Evolutionary conservation across 352 stramenopile genomes (phyloP).

Genomic region (Phytophthora constricta): DNA sequence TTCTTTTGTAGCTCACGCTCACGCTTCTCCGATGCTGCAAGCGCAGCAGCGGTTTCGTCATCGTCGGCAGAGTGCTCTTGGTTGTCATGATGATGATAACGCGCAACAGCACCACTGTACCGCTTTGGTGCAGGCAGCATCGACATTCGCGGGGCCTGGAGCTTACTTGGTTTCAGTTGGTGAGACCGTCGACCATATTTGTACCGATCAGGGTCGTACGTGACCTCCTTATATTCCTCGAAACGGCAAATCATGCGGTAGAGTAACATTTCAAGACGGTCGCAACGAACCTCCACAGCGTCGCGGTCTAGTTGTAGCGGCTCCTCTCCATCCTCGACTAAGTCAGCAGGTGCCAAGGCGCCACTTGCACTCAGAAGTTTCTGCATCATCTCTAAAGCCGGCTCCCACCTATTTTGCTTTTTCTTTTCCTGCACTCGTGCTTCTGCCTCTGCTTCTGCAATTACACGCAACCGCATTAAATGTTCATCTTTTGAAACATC

Average conservation of each 20-base stretch:
- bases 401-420: slow-evolving; percentile 78
- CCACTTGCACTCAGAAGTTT: slow-evolving; percentile 71
- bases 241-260: slow-evolving; percentile 89
- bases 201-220: slow-evolving; percentile 55
- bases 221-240: slow-evolving; percentile 82
- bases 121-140: slow-evolving; percentile 51
- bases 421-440: slow-evolving; percentile 34
- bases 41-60: slow-evolving; percentile 26
- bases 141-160: slow-evolving; percentile 55
- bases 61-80: slow-evolving; percentile 46
- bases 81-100: slow-evolving; percentile 47
- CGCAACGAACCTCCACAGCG: slow-evolving; percentile 60
- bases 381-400: slow-evolving; percentile 82
- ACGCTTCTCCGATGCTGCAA: slow-evolving; percentile 35
- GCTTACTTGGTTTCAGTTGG: slow-evolving; percentile 34
- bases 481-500: slow-evolving; percentile 36
- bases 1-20: slow-evolving; percentile 56
- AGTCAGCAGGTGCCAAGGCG: slow-evolving; percentile 46
- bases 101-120: slow-evolving; percentile 41
- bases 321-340: slow-evolving; percentile 39
- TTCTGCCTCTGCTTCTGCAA: slow-evolving; percentile 35
- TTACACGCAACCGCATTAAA: slow-evolving; percentile 26
- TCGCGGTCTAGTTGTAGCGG: slow-evolving; percentile 39
- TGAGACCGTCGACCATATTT: slow-evolving; percentile 23
- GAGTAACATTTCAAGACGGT: slow-evolving; percentile 81